Conservation (phyloP, 768 basidiomycete genomes). For the Strobilomyces echinocephalus region DNA sequence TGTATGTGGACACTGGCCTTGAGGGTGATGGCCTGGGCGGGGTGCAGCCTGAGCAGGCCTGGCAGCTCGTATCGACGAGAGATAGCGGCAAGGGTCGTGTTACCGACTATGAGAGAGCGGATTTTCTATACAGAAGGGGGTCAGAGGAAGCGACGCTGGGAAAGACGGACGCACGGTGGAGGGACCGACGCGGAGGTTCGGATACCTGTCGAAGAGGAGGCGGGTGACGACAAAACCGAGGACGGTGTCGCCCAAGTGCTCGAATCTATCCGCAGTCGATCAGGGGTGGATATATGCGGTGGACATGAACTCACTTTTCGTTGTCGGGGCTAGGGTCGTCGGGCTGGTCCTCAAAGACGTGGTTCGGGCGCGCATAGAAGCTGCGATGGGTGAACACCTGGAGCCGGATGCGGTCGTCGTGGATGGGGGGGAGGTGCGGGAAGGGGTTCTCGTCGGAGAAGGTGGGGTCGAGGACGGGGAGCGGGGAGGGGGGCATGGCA, state of each 20-base stretch:
- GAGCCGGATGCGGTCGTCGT: conserved; percentile 37
- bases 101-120: conserved; percentile 68
- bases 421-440: conserved; percentile 59
- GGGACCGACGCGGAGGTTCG: conserved; percentile 70
- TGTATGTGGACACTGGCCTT: conserved; percentile 66
- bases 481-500: background rate
- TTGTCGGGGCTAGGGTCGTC: conserved; percentile 78
- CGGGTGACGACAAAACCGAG: conserved; percentile 62
- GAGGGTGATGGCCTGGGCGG: conserved; percentile 68
- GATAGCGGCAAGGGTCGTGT: conserved; percentile 66
- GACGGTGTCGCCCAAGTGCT: conserved; percentile 75
- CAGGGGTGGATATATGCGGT: background rate
- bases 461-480: conserved; percentile 22
- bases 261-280: conserved; percentile 41
- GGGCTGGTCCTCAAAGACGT: conserved; percentile 70
- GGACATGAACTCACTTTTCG: conserved; percentile 53
- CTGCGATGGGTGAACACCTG: conserved; percentile 78
- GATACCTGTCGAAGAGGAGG: conserved; percentile 60
- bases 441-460: conserved; percentile 31
- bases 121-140: conserved; percentile 54
- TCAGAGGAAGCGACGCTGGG: no score
- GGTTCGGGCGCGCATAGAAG: conserved; percentile 61
- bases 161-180: conserved; percentile 43
- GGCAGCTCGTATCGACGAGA: conserved; percentile 64
- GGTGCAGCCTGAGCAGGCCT: conserved; percentile 58